These are phyloP conservation scores for Phanerodontia chrysosporium DNA, from an alignment of 768 basidiomycete species.

Conservation along the genomic window DNA sequence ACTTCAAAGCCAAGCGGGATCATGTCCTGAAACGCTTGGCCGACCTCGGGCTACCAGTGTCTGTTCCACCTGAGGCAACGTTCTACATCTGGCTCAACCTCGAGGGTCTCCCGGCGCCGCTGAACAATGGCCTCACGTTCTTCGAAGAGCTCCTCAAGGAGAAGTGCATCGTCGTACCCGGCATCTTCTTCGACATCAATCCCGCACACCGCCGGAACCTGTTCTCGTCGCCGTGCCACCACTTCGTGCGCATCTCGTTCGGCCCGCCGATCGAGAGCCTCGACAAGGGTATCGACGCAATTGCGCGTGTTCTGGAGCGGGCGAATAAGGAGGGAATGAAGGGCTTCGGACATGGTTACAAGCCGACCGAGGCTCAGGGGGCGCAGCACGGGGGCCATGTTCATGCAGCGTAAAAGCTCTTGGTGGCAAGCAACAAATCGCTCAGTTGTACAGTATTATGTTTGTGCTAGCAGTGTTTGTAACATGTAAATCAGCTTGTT, in stretches of 20 bases:
- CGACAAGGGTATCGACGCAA: constrained; percentile 85
- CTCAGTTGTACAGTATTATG: not conserved
- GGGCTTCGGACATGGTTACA: constrained; percentile 68
- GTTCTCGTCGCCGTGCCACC: constrained; percentile 86
- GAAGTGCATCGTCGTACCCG: constrained; percentile 86
- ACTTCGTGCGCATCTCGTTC: constrained; percentile 84
- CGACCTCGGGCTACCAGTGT: constrained; percentile 71
- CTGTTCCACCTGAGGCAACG: constrained; percentile 71
- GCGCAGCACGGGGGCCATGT: not conserved
- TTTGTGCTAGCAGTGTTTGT: not conserved
- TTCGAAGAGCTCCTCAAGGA: constrained; percentile 92
- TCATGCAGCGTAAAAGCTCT: not conserved
- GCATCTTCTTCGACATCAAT: constrained; percentile 84
- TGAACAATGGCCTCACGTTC: constrained; percentile 92
- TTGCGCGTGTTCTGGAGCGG: constrained; percentile 69
- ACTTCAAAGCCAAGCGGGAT: constrained; percentile 90
- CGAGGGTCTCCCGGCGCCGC: constrained; percentile 67
- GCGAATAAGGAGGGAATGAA: constrained; percentile 56
- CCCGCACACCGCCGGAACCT: constrained; percentile 84
- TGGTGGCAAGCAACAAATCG: too few species aligned
- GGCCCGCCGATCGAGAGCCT: constrained; percentile 80
- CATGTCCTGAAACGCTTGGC: constrained; percentile 79
- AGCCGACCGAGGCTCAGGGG: constrained; percentile 34
- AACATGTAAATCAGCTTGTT: not conserved
- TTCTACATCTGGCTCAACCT: constrained; percentile 96